These are phyloP conservation scores for Talaromyces pinophilus DNA, from an alignment of 2,329 filamentous ascomycete genomes.

Conservation along the genomic window DNA sequence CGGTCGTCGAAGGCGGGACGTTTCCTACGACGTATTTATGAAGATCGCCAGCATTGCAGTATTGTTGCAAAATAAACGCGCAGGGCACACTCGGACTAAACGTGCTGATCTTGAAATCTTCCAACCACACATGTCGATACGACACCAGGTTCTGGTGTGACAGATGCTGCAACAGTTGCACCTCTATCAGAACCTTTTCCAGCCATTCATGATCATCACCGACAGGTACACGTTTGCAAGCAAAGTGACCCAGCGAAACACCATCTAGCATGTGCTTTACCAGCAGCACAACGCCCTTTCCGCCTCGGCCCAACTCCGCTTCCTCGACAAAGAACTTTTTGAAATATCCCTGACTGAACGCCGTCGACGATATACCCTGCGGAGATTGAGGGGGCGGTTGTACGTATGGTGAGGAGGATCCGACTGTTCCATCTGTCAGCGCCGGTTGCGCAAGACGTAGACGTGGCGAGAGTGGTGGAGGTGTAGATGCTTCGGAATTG, in stretches of 20 bases:
- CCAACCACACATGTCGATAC: conserved; percentile 96
- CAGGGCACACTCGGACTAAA: conserved; percentile 93
- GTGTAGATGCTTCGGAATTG: conserved; percentile 48
- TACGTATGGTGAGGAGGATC: not conserved
- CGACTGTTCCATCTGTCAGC: conserved; percentile 41
- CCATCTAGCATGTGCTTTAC: conserved; percentile 90
- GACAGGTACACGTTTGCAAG: conserved; percentile 95
- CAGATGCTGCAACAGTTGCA: conserved; percentile 85
- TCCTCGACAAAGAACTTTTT: conserved; percentile 90
- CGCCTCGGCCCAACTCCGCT: conserved; percentile 79
- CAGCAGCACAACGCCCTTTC: conserved; percentile 92
- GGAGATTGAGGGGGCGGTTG: conserved; percentile 50
- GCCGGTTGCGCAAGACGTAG: conserved; percentile 50
- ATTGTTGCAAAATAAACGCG: conserved; percentile 95
- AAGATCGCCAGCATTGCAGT: conserved; percentile 91
- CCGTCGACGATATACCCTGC: conserved; percentile 77
- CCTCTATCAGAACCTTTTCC: conserved; percentile 90
- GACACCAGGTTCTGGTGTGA: conserved; percentile 95
- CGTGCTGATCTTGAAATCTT: conserved; percentile 77
- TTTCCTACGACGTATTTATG: conserved; percentile 77
- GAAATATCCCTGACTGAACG: conserved; percentile 93
- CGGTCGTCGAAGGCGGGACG: conserved; percentile 62
- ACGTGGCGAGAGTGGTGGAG: conserved; percentile 51
- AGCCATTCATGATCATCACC: conserved; percentile 94
- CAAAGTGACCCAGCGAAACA: conserved; percentile 84